Evolutionary conservation across 176 grass and related monocot species (phyloP), one percentile per base, ranked within the genome.

Genomic region (Avena insularis): DNA sequence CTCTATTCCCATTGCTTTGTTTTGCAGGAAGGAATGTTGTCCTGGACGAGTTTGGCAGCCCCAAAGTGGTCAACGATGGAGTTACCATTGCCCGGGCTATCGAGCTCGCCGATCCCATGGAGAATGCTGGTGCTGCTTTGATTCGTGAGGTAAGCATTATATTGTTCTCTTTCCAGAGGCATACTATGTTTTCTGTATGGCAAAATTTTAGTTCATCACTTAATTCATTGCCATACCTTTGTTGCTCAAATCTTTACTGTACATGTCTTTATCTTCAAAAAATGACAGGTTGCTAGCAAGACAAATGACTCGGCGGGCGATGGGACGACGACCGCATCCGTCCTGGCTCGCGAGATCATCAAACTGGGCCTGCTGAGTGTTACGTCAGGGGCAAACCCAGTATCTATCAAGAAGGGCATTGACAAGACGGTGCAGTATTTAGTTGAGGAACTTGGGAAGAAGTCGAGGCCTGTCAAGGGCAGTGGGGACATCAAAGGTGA

Each of bases 301-400:
- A 98, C 93, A 12, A 95, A 98, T 69, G 95, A 98, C 83, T 95
- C 95, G 0, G 95, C 93, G 1, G 95, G 95, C 74, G 95, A 98
- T 78, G 95, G 95, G 13, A 98, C 95, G 20, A 95, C 95, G 1
- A 98, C 95, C 3, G 95, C 95, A 15, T 95, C 93, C 20, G 95
- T 98, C 85, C 83, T 98, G 23, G 95, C 95, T 77, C 88, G 89
- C n/a, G 90, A 98, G 77, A 98, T 97, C 76, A 98, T 98, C 3
- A 98, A 92, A 47, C 36, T 98, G 72, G 95, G 95, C 3, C 58
- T 98, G 76, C 3, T 98, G 59, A 92, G 93, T 68, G 93, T 98
- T 67, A 93, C 93, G 9, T 98, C 95, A 55, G 93, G 95, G 78
- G 95, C 95, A 12, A 98, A 98, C 58, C 95, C 95, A 5, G 95